These are phyloP conservation scores for Globisporangium emineosum DNA, from an alignment of 352 stramenopile species.

Conservation along the genomic window DNA sequence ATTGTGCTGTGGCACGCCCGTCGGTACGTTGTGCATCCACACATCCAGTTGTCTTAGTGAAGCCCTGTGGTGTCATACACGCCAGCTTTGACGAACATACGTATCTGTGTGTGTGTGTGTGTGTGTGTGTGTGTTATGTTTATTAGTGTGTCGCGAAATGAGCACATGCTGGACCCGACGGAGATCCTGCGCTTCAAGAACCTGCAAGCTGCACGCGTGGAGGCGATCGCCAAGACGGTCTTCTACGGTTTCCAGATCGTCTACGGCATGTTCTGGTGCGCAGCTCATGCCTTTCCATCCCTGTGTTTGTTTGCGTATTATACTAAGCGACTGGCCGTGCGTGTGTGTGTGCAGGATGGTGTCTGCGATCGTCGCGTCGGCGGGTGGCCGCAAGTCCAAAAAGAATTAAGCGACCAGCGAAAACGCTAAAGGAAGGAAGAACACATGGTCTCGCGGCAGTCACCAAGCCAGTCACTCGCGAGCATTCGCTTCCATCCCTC, in stretches of 20 bases:
- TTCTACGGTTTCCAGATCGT: constrained; percentile 88
- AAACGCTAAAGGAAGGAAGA: neutral
- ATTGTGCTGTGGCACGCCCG: constrained; percentile 72
- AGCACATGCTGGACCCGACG: constrained; percentile 81
- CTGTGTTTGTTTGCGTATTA: neutral
- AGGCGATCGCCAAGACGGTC: constrained; percentile 82
- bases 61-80: no score
- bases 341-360: constrained; percentile 57
- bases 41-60: neutral
- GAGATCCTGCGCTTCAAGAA: constrained; percentile 89
- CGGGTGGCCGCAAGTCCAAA: constrained; percentile 34
- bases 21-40: constrained; percentile 34
- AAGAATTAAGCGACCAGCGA: constrained; percentile 13
- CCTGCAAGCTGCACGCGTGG: constrained; percentile 65
- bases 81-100: no score
- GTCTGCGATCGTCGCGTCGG: constrained; percentile 74
- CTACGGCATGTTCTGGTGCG: constrained; percentile 89
- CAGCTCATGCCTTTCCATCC: constrained; percentile 1
- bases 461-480: neutral
- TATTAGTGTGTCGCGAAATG: constrained; percentile 62
- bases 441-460: neutral
- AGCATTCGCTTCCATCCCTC: neutral
- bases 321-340: neutral
- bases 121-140: neutral
- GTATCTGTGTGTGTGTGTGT: neutral